Evolutionary conservation across 225 moss, liverwort and hornwort species (phyloP).

Genomic region (Asterella californica): DNA sequence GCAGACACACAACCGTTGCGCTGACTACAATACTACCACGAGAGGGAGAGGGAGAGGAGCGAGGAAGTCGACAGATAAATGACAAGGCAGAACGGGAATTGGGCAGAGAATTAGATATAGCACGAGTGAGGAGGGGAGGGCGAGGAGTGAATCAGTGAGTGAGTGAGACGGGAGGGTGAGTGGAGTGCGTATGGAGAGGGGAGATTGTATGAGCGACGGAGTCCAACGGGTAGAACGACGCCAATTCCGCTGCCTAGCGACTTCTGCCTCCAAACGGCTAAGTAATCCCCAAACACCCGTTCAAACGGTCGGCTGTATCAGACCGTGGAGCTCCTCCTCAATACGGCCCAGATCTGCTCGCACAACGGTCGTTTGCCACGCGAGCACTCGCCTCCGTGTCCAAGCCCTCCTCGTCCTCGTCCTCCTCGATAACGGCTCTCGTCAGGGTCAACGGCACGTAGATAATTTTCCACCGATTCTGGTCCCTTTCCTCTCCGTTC

Average conservation of each 20-base stretch:
- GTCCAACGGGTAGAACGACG: background rate
- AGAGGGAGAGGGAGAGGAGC: too few relatives aligned
- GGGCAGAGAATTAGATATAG: background rate
- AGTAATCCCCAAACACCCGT: constrained; percentile 22
- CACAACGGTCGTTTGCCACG: constrained; percentile 15
- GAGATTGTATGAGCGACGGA: background rate
- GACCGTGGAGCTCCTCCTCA: background rate
- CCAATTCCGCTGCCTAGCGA: constrained; percentile 11
- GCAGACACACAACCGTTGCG: too few relatives aligned
- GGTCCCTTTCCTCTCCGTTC: background rate
- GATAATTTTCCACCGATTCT: background rate
- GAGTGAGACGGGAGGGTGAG: background rate
- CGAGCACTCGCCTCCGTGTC: background rate
- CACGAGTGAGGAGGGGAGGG: background rate
- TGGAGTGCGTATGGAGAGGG: background rate
- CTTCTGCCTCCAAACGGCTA: constrained; percentile 24
- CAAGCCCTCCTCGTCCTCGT: background rate
- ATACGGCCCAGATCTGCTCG: background rate
- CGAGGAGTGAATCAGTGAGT: background rate
- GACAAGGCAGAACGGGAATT: background rate
- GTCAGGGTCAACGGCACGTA: constrained; percentile 1
- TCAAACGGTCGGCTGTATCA: constrained; percentile 28
- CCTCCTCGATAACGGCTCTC: constrained; percentile 11
- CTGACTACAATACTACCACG: too few relatives aligned
- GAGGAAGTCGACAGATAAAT: background rate